Evolutionary conservation across 208 protist genomes (phyloP).

Genomic region (Naegleria fowleri): DNA sequence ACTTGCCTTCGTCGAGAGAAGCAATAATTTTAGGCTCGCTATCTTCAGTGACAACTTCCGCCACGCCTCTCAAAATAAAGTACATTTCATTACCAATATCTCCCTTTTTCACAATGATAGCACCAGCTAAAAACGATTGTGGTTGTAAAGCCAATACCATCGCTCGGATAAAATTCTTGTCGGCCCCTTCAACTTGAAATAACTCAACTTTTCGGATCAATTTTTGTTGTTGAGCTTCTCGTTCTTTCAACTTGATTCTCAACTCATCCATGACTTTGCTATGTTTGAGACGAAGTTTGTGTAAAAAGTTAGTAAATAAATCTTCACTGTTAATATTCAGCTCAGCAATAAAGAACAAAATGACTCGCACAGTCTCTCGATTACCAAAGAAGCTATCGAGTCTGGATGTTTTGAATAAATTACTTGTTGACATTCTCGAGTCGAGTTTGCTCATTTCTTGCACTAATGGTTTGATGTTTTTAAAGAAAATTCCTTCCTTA

Average conservation of each 20-base stretch:
- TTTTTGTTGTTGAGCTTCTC: background rate
- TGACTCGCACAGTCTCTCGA: background rate
- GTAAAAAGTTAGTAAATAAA: constrained; percentile 5
- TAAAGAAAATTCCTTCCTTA: background rate
- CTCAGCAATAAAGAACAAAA: background rate
- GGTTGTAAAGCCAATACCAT: background rate
- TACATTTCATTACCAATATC: constrained; percentile 10
- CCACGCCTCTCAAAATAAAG: background rate
- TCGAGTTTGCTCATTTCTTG: background rate
- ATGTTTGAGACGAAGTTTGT: background rate
- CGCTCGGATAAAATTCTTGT: background rate
- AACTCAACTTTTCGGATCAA: background rate
- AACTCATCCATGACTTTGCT: background rate
- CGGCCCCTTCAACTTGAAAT: background rate
- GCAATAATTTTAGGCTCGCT: background rate
- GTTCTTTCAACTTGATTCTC: background rate
- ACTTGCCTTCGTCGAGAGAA: constrained; percentile 2
- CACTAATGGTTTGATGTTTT: background rate
- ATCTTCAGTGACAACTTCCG: background rate
- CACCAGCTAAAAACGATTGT: background rate
- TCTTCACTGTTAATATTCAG: background rate
- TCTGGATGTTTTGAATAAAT: background rate
- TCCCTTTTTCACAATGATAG: background rate
- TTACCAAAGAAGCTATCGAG: background rate
- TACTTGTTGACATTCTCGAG: too few relatives aligned